Conservation (phyloP, 139 green algal species). For the Chlamydomonas eustigma region DNA sequence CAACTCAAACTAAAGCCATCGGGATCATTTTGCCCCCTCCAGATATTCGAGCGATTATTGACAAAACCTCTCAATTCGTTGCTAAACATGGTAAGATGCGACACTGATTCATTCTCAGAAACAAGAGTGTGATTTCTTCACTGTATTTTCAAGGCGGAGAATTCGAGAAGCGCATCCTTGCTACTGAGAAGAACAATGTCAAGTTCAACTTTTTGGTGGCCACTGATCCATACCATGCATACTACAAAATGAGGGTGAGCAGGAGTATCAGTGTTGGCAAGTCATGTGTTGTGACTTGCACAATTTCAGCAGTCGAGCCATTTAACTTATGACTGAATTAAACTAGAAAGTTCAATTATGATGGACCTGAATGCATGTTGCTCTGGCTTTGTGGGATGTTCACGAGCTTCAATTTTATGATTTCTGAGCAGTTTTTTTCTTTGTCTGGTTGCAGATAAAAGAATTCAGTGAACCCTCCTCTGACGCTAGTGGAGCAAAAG, state of each 20-base stretch:
- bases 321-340: no score
- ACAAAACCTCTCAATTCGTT: constrained; percentile 98
- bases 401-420: no score
- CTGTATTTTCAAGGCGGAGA: constrained; percentile 78
- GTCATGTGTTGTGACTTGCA: no score
- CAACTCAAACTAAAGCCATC: constrained; percentile 88
- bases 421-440: no score
- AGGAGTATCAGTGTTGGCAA: no score
- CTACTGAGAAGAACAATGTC: constrained; percentile 86
- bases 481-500: background rate
- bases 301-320: no score
- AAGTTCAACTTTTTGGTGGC: constrained; percentile 95
- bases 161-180: constrained; percentile 93
- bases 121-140: no score
- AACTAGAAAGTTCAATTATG: no score
- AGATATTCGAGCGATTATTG: constrained; percentile 93
- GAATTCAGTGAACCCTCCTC: constrained; percentile 36
- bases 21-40: constrained; percentile 91
- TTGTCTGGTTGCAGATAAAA: constrained; percentile 43
- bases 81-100: constrained; percentile 79
- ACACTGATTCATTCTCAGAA: no score
- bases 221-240: constrained; percentile 94
- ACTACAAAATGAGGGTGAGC: constrained; percentile 83
- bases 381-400: no score
- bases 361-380: no score